Conservation (phyloP, 108 stramenopile genomes). For the Chaetoceros muelleri region DNA sequence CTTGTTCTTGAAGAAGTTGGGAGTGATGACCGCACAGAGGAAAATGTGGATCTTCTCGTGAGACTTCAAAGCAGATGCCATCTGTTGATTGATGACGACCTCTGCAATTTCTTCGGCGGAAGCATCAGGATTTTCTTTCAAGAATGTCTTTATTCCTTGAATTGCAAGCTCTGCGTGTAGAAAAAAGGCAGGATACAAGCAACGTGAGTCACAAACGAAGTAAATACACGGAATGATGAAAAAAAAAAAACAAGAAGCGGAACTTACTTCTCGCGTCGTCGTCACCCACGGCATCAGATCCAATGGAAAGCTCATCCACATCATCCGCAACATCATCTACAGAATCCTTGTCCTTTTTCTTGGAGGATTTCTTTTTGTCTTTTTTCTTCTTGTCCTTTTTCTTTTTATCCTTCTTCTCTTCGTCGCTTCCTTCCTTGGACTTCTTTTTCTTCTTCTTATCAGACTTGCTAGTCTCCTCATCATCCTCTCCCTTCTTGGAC, state of each 20-base stretch:
- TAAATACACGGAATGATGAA: background rate
- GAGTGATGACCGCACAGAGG: slow-evolving; percentile 59
- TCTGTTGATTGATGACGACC: slow-evolving; percentile 80
- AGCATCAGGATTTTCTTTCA: slow-evolving; percentile 64
- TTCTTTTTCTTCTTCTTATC: slow-evolving; percentile 76
- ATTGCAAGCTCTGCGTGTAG: slow-evolving; percentile 49
- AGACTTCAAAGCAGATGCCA: slow-evolving; percentile 89
- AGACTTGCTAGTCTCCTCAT: slow-evolving; percentile 55
- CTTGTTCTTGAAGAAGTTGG: slow-evolving; percentile 77
- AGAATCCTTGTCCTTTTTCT: slow-evolving; percentile 41
- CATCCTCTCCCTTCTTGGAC: slow-evolving; percentile 38
- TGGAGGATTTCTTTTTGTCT: slow-evolving; percentile 13
- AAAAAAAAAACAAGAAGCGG: background rate
- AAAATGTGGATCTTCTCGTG: slow-evolving; percentile 82
- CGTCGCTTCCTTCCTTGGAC: slow-evolving; percentile 42
- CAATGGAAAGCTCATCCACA: slow-evolving; percentile 31
- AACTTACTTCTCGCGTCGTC: slow-evolving; percentile 63
- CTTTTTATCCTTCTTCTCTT: slow-evolving; percentile 35
- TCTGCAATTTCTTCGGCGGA: slow-evolving; percentile 51
- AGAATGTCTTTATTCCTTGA: slow-evolving; percentile 61
- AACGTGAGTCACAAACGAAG: too few species aligned
- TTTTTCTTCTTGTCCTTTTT: slow-evolving; percentile 27
- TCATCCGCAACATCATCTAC: slow-evolving; percentile 22
- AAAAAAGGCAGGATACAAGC: background rate
- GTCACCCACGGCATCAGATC: slow-evolving; percentile 62